Evolutionary conservation across 768 basidiomycete genomes (phyloP).

Genomic region (Termitomyces bulborhizus): DNA sequence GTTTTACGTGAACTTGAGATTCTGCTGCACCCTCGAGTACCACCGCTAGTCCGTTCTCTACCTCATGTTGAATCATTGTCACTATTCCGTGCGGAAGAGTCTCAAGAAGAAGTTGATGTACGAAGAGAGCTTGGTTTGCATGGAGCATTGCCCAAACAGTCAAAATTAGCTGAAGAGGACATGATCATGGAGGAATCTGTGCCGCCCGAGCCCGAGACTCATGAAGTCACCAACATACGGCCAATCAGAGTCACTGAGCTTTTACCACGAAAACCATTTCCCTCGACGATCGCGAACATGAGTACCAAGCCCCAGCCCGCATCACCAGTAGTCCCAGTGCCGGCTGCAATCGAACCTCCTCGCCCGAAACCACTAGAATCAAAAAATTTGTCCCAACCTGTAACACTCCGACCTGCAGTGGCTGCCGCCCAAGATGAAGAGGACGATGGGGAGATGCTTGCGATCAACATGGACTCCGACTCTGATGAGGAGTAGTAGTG

Average conservation of each 20-base stretch:
- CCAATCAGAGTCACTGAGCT: neutral
- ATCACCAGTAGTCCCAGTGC: neutral
- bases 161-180: conserved; percentile 16
- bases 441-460: conserved; percentile 64
- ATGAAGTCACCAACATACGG: neutral
- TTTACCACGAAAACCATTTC: neutral
- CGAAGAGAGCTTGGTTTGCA: conserved; percentile 36
- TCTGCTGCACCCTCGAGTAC: conserved; percentile 74
- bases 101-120: conserved; percentile 50
- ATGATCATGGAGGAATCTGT: conserved; percentile 19
- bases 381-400: neutral
- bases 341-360: neutral
- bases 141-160: conserved; percentile 6
- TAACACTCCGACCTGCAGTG: neutral
- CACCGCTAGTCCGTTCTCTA: conserved; percentile 64
- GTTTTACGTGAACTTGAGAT: conserved; percentile 43
- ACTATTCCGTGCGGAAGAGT: conserved; percentile 58
- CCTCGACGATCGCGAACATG: neutral
- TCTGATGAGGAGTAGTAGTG: conserved; percentile 48
- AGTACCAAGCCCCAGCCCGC: neutral
- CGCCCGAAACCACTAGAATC: neutral
- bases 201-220: neutral
- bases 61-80: conserved; percentile 58
- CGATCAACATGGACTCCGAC: conserved; percentile 75
- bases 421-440: conserved; percentile 21